Evolutionary conservation across 257 asterid genomes (phyloP).

Genomic region (Ilex aquifolium): DNA sequence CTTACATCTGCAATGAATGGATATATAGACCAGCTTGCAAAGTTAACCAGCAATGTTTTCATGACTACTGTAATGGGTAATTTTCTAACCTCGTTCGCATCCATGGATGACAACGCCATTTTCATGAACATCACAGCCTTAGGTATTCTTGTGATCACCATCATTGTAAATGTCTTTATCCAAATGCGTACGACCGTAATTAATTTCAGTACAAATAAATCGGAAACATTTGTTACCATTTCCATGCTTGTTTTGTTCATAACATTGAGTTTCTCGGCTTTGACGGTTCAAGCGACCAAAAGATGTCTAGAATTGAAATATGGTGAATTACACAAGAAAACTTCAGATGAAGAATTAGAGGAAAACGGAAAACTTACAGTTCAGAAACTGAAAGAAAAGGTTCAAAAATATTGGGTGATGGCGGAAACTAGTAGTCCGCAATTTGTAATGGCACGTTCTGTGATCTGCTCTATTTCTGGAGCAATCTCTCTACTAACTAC

Average conservation of each 20-base stretch:
- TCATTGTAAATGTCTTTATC: constrained; percentile 20
- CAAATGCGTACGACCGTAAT: constrained; percentile 23
- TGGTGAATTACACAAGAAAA: constrained; percentile 26
- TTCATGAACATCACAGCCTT: constrained; percentile 27
- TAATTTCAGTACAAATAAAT: constrained; percentile 8
- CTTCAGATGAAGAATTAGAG: constrained; percentile 17
- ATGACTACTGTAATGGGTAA: constrained; percentile 38
- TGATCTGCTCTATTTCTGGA: constrained; percentile 24
- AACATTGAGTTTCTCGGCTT: constrained; percentile 20
- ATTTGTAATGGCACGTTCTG: constrained; percentile 40
- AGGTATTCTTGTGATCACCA: constrained; percentile 26
- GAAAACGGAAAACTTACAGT: neutral
- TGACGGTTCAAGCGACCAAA: constrained; percentile 30
- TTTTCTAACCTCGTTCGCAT: constrained; percentile 31
- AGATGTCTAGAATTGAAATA: constrained; percentile 27
- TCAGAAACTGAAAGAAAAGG: constrained; percentile 19
- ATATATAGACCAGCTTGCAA: constrained; percentile 31
- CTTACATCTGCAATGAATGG: constrained; percentile 31
- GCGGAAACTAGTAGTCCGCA: constrained; percentile 42
- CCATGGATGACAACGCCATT: constrained; percentile 18
- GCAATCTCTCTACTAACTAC: constrained; percentile 17
- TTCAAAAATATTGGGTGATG: constrained; percentile 41
- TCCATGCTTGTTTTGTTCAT: constrained; percentile 26
- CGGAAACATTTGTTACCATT: constrained; percentile 11
- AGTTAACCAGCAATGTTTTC: constrained; percentile 38